These are phyloP conservation scores for Kalaharituber pfeilii DNA, from an alignment of 2,329 filamentous ascomycete species.

Conservation along the genomic window DNA sequence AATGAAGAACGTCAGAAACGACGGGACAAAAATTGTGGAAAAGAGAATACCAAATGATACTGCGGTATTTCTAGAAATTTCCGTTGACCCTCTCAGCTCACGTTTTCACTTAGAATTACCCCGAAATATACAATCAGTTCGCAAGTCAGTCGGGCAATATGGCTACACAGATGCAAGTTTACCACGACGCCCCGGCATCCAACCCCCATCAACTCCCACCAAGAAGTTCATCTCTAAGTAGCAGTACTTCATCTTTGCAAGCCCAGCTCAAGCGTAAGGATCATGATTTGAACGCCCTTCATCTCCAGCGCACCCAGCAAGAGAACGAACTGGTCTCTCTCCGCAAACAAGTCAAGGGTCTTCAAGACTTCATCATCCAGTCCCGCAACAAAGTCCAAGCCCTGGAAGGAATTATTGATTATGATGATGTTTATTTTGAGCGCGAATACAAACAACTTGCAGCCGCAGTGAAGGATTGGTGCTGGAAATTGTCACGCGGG, in stretches of 20 bases:
- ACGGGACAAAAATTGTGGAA: not conserved
- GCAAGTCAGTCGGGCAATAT: not conserved
- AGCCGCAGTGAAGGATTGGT: not conserved
- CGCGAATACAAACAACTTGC: slow-evolving; percentile 1
- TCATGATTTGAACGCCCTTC: not conserved
- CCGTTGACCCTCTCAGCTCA: too few species aligned
- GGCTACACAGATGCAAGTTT: too few species aligned
- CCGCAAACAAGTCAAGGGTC: not conserved
- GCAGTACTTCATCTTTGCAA: not conserved
- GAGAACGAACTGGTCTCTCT: not conserved
- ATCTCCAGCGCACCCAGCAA: not conserved
- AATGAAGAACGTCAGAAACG: too few species aligned
- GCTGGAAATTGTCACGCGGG: not conserved
- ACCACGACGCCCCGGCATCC: too few species aligned
- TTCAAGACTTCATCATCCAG: not conserved
- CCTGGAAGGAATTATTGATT: not conserved
- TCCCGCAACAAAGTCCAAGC: not conserved
- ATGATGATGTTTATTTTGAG: not conserved
- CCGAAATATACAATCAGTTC: not conserved
- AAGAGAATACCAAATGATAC: not conserved
- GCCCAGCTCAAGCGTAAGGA: not conserved
- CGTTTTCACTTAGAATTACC: not conserved
- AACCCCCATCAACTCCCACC: not conserved
- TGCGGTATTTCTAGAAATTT: too few species aligned
- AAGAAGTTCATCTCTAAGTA: not conserved